phyloP scores from a whole-genome alignment of 148 eudicot genomes.

The Cornus kousa region DNA sequence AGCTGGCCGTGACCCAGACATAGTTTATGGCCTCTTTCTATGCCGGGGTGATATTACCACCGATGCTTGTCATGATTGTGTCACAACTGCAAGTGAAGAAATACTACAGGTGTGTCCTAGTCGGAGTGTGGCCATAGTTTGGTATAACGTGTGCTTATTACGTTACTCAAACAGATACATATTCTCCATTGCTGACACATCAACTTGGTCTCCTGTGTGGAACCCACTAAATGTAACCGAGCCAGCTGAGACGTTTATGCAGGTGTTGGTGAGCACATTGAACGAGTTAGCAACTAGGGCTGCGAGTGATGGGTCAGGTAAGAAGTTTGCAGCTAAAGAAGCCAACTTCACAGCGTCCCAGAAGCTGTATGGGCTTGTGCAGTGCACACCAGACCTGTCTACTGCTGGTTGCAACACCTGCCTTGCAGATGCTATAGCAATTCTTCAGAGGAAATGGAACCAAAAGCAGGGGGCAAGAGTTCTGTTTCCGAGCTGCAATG shows the following conservation, averaged over 20 bases:
- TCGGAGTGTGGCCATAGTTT: slow-evolving; percentile 14
- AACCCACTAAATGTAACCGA: too few species aligned
- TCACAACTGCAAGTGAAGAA: slow-evolving; percentile 17
- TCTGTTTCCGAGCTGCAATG: slow-evolving; percentile 19
- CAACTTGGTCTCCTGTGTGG: too few species aligned
- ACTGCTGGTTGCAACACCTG: slow-evolving; percentile 24
- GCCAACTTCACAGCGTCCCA: not conserved
- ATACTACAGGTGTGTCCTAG: slow-evolving; percentile 7
- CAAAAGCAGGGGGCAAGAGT: slow-evolving; percentile 16
- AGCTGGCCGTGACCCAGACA: not conserved
- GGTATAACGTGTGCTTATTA: slow-evolving; percentile 38
- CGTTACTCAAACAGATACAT: slow-evolving; percentile 27
- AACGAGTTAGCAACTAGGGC: slow-evolving; percentile 13
- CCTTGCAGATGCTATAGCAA: not conserved
- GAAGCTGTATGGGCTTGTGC: slow-evolving; percentile 29
- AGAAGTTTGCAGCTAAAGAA: slow-evolving; percentile 21
- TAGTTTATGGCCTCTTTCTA: slow-evolving; percentile 39
- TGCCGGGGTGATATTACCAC: slow-evolving; percentile 17
- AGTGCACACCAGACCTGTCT: slow-evolving; percentile 41
- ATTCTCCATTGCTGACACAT: slow-evolving; percentile 3
- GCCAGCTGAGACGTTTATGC: not conserved
- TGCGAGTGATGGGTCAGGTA: not conserved
- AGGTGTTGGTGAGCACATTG: not conserved
- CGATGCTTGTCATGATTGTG: slow-evolving; percentile 26
- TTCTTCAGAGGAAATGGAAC: too few species aligned